A percentile compares a stretch with the other conserved stretches of the same genome.
Evolutionary conservation across 768 basidiomycete species (phyloP).

Genomic region (Thelephora ganbajun): DNA sequence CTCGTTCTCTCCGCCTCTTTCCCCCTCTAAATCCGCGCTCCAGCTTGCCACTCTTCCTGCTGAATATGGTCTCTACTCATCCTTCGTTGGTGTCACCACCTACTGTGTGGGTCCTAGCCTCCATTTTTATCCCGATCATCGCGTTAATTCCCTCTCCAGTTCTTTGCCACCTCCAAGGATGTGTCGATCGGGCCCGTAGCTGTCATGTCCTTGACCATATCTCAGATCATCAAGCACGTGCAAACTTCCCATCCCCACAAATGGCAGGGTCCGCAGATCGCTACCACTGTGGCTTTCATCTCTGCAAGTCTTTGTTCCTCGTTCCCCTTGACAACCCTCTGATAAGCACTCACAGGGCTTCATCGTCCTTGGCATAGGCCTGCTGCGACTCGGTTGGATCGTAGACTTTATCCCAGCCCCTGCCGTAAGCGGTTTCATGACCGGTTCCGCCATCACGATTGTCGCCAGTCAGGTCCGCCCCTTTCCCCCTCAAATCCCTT

Average conservation of each 20-base stretch:
- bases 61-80: constrained; percentile 89
- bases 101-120: constrained; percentile 50
- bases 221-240: constrained; percentile 66
- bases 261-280: constrained; percentile 65
- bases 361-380: constrained; percentile 80
- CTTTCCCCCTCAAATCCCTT: not conserved
- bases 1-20: not conserved
- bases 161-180: constrained; percentile 97
- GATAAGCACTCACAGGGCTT: constrained; percentile 39
- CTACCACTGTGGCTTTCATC: constrained; percentile 71
- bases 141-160: constrained; percentile 17
- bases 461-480: constrained; percentile 48
- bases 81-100: constrained; percentile 74
- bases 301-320: constrained; percentile 23
- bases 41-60: constrained; percentile 75
- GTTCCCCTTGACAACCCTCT: not conserved
- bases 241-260: constrained; percentile 34
- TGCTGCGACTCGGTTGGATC: constrained; percentile 85
- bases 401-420: constrained; percentile 88
- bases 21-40: not conserved
- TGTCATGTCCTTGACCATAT: constrained; percentile 86
- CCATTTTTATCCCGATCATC: not conserved
- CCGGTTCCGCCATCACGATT: constrained; percentile 92
- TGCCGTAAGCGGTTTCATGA: constrained; percentile 89
- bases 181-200: constrained; percentile 99